These are phyloP conservation scores for Moricandia moricandioides DNA, from an alignment of 345 rosid genomes.

Conservation along the genomic window DNA sequence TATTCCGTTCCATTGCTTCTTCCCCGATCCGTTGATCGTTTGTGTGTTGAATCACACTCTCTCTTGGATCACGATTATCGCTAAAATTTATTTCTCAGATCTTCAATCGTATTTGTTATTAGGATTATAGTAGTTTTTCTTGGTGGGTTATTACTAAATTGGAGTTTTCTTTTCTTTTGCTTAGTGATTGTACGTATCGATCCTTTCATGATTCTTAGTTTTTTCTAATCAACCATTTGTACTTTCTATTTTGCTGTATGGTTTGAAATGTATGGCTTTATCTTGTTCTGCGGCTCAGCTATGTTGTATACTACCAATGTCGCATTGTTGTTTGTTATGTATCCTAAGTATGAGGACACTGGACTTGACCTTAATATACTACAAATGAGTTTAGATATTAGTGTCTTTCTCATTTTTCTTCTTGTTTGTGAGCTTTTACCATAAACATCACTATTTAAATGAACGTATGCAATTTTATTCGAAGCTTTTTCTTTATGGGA, in stretches of 20 bases:
- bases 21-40: constrained; percentile 20
- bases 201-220: neutral
- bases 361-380: neutral
- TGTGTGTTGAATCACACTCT: constrained; percentile 1
- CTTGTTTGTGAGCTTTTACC: no score
- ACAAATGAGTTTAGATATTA: neutral
- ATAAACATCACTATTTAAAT: neutral
- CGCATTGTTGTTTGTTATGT: neutral
- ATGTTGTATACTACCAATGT: neutral
- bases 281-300: neutral
- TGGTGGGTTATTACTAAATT: neutral
- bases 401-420: no score
- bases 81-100: neutral
- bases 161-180: neutral
- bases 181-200: neutral
- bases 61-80: neutral
- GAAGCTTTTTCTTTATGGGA: neutral
- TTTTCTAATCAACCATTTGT: neutral
- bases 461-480: neutral
- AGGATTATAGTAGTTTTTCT: neutral
- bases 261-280: neutral
- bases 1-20: constrained; percentile 12
- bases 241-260: neutral
- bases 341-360: neutral
- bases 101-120: neutral